These are phyloP conservation scores for Thelonectria olida DNA, from an alignment of 2,329 filamentous ascomycete species.

Conservation along the genomic window DNA sequence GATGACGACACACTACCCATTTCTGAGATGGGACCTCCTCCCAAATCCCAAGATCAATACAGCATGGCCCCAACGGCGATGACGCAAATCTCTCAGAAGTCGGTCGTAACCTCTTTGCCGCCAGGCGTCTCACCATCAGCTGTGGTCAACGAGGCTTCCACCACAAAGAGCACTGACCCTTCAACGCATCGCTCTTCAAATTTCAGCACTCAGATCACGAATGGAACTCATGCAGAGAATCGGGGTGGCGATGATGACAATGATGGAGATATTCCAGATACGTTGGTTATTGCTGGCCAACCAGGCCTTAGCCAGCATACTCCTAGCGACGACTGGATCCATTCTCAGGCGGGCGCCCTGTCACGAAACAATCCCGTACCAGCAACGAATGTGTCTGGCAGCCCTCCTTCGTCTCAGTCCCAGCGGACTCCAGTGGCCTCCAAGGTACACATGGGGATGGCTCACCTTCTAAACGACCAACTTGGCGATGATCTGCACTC, in stretches of 20 bases:
- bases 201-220: slow-evolving; percentile 77
- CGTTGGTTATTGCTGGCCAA: slow-evolving; percentile 57
- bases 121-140: slow-evolving; percentile 67
- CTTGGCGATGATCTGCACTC: slow-evolving; percentile 46
- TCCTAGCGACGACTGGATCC: slow-evolving; percentile 65
- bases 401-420: slow-evolving; percentile 51
- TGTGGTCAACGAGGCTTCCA: slow-evolving; percentile 85
- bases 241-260: slow-evolving; percentile 43
- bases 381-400: slow-evolving; percentile 42
- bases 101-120: slow-evolving; percentile 66
- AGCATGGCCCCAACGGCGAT: slow-evolving; percentile 55
- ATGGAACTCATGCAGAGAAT: slow-evolving; percentile 66
- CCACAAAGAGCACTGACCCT: slow-evolving; percentile 86
- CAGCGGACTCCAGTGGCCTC: slow-evolving; percentile 42
- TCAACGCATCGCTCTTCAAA: slow-evolving; percentile 71
- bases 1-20: slow-evolving; percentile 58
- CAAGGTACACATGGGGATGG: slow-evolving; percentile 44
- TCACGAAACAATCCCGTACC: slow-evolving; percentile 47
- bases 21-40: slow-evolving; percentile 63
- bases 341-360: slow-evolving; percentile 67
- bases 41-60: slow-evolving; percentile 49
- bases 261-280: slow-evolving; percentile 63
- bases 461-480: slow-evolving; percentile 53
- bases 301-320: slow-evolving; percentile 57
- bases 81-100: slow-evolving; percentile 72